A percentile compares a stretch with the other conserved stretches of the same genome.
Conservation (phyloP, 192 early-diverging fungal genomes). For the Coemansia sp. region DNA sequence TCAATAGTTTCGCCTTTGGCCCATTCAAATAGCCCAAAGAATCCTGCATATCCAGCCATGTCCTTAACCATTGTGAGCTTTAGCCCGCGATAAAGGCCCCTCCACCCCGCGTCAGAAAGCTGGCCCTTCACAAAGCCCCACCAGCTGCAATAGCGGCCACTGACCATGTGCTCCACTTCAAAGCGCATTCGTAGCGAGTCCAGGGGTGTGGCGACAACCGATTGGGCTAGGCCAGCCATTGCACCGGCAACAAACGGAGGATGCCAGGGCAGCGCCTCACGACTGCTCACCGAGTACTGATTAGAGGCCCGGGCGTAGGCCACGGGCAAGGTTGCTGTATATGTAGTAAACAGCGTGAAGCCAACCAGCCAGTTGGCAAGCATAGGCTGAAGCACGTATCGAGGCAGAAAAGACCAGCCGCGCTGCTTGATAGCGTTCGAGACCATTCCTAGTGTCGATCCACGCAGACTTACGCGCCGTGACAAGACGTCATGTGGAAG, state of each 20-base stretch:
- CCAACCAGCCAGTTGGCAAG: slow-evolving; percentile 71
- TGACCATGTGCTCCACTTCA: slow-evolving; percentile 67
- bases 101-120: slow-evolving; percentile 16
- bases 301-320: slow-evolving; percentile 34
- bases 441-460: slow-evolving; percentile 70
- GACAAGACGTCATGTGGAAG: slow-evolving; percentile 55
- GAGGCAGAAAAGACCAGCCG: slow-evolving; percentile 65
- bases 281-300: slow-evolving; percentile 38
- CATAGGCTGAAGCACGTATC: slow-evolving; percentile 69
- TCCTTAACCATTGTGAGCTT: slow-evolving; percentile 57
- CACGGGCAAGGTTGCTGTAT: slow-evolving; percentile 40
- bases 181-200: slow-evolving; percentile 72
- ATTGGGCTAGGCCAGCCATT: slow-evolving; percentile 69
- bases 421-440: slow-evolving; percentile 62
- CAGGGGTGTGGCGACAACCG: slow-evolving; percentile 65
- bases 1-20: slow-evolving; percentile 69
- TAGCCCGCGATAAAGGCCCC: slow-evolving; percentile 36
- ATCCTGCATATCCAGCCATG: slow-evolving; percentile 64
- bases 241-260: slow-evolving; percentile 53
- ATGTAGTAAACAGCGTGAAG: slow-evolving; percentile 72
- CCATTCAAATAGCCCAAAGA: slow-evolving; percentile 76
- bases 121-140: slow-evolving; percentile 60
- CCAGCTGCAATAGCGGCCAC: slow-evolving; percentile 67
- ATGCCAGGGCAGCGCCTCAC: slow-evolving; percentile 25
- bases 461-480: slow-evolving; percentile 51